Conservation (phyloP, 1,284 basidiomycete genomes). For the Pseudozyma thailandica region DNA sequence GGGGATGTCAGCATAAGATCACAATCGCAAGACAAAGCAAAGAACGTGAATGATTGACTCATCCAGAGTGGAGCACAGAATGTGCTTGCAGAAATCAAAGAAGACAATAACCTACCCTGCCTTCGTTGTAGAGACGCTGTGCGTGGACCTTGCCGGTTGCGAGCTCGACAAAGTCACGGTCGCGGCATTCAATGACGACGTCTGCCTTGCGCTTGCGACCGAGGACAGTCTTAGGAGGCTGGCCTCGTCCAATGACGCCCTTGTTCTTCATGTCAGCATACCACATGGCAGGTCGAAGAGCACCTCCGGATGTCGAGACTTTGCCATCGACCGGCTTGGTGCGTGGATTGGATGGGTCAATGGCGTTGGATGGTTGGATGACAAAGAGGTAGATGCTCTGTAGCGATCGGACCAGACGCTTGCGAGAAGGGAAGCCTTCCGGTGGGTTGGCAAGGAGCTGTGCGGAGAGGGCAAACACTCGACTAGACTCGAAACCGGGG, state of each 20-base stretch:
- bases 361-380: constrained; percentile 54
- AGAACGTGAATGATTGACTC: no score
- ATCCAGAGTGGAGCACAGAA: not conserved
- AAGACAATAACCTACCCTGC: constrained; percentile 37
- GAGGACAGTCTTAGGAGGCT: constrained; percentile 56
- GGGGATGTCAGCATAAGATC: not conserved
- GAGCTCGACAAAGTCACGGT: constrained; percentile 61
- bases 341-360: constrained; percentile 58
- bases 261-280: constrained; percentile 54
- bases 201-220: constrained; percentile 61
- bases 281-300: constrained; percentile 59
- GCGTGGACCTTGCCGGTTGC: constrained; percentile 61
- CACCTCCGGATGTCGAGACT: constrained; percentile 50
- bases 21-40: no score
- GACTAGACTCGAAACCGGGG: constrained; percentile 60
- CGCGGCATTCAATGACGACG: constrained; percentile 62
- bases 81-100: not conserved
- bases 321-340: constrained; percentile 49
- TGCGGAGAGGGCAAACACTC: constrained; percentile 59
- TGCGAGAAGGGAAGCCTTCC: constrained; percentile 50
- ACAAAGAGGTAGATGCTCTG: constrained; percentile 63
- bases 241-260: constrained; percentile 54
- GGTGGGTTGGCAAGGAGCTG: constrained; percentile 53
- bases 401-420: constrained; percentile 52
- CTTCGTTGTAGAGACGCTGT: constrained; percentile 53